These are phyloP conservation scores for Salix purpurea DNA, from an alignment of 345 rosid species.

Conservation along the genomic window DNA sequence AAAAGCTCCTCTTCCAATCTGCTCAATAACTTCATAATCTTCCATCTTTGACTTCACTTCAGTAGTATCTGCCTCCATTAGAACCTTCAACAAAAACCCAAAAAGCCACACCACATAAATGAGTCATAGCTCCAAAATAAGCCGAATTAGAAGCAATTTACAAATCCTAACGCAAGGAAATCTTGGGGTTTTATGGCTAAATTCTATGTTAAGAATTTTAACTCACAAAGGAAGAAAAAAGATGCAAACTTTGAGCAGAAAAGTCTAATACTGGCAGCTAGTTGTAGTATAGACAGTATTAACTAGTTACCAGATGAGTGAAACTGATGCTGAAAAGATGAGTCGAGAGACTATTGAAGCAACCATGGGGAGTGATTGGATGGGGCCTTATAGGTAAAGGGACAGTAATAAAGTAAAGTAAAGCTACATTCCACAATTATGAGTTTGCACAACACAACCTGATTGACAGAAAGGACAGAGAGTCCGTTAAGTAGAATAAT, in stretches of 20 bases:
- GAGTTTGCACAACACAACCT: not conserved
- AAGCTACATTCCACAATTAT: conserved; percentile 33
- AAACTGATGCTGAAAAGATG: conserved; percentile 4
- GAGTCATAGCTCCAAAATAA: conserved; percentile 9
- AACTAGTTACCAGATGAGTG: not conserved
- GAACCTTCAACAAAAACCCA: conserved; percentile 23
- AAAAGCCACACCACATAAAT: not conserved
- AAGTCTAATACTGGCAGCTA: not conserved
- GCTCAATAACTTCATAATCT: conserved; percentile 75
- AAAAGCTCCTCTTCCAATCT: conserved; percentile 80
- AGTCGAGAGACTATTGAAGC: conserved; percentile 14
- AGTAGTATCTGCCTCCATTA: conserved; percentile 47
- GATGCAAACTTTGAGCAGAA: not conserved
- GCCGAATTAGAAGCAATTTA: not conserved
- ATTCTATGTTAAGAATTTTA: not conserved
- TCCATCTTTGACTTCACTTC: conserved; percentile 64
- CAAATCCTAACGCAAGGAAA: not conserved
- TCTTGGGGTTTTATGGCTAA: not conserved
- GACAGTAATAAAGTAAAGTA: conserved; percentile 24
- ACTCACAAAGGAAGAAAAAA: not conserved
- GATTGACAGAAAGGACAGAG: not conserved
- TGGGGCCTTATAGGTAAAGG: conserved; percentile 17
- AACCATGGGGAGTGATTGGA: not conserved
- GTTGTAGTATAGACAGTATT: not conserved
- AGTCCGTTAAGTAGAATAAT: no score